phyloP scores from a whole-genome alignment of 257 asterid species.

The Nicotiana benthamiana region DNA sequence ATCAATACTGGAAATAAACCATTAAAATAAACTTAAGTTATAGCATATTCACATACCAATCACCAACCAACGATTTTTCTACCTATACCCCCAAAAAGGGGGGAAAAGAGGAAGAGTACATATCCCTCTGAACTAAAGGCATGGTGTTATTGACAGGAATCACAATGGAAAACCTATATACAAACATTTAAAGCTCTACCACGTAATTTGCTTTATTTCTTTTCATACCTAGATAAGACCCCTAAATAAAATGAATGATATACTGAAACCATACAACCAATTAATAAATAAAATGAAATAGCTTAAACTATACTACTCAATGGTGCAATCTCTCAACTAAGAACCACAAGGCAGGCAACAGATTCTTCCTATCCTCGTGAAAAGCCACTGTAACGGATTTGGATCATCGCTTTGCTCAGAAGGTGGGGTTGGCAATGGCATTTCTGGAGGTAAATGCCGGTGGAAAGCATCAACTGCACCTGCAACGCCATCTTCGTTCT shows the following conservation, averaged over 20 bases:
- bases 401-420: slow-evolving; percentile 37
- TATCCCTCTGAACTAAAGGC: neutral
- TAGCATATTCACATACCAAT: neutral
- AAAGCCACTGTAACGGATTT: slow-evolving; percentile 72
- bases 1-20: neutral
- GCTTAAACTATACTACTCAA: slow-evolving; percentile 15
- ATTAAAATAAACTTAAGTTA: neutral
- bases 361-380: slow-evolving; percentile 61
- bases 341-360: slow-evolving; percentile 58
- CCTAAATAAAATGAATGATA: neutral
- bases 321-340: slow-evolving; percentile 3
- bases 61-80: neutral
- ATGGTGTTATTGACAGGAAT: neutral
- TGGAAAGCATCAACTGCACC: slow-evolving; percentile 91
- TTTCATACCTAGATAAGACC: neutral
- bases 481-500: slow-evolving; percentile 86
- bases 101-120: neutral
- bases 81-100: neutral
- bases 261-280: slow-evolving; percentile 11
- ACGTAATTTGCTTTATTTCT: neutral
- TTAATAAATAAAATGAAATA: slow-evolving; percentile 18
- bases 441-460: slow-evolving; percentile 64
- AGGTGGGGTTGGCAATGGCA: slow-evolving; percentile 48
- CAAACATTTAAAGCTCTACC: neutral
- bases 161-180: neutral